Conservation (phyloP, 2,329 filamentous ascomycete genomes). For the Aspergillus sp. region DNA sequence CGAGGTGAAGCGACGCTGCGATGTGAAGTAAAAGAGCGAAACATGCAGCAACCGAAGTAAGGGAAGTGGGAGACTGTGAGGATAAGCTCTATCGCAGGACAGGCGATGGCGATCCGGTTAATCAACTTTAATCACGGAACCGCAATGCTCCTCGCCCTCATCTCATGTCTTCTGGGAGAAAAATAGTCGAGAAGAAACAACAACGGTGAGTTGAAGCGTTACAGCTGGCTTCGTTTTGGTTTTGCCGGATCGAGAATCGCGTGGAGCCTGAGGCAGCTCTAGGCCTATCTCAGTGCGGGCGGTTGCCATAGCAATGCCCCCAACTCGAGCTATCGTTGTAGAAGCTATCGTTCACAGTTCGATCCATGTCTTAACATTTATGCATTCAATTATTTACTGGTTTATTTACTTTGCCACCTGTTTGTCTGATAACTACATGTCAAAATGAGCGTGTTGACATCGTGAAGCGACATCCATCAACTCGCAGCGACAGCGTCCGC, state of each 20-base stretch:
- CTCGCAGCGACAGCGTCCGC: neutral
- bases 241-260: slow-evolving; percentile 25
- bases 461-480: neutral
- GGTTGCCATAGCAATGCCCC: slow-evolving; percentile 32
- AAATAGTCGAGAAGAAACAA: slow-evolving; percentile 4
- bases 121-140: neutral
- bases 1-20: slow-evolving; percentile 12
- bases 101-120: neutral
- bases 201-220: slow-evolving; percentile 8
- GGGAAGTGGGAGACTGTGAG: neutral
- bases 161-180: neutral
- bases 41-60: slow-evolving; percentile 20
- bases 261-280: slow-evolving; percentile 19
- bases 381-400: neutral
- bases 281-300: neutral
- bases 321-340: too few species aligned
- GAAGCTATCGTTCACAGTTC: neutral
- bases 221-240: slow-evolving; percentile 22
- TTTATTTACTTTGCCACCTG: neutral
- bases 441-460: neutral
- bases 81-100: neutral
- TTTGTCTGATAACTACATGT: neutral
- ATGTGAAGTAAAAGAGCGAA: slow-evolving; percentile 24
- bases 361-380: neutral
- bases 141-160: neutral